Evolutionary conservation across 139 green algal genomes (phyloP).

Genomic region (Micractinium sp.): DNA sequence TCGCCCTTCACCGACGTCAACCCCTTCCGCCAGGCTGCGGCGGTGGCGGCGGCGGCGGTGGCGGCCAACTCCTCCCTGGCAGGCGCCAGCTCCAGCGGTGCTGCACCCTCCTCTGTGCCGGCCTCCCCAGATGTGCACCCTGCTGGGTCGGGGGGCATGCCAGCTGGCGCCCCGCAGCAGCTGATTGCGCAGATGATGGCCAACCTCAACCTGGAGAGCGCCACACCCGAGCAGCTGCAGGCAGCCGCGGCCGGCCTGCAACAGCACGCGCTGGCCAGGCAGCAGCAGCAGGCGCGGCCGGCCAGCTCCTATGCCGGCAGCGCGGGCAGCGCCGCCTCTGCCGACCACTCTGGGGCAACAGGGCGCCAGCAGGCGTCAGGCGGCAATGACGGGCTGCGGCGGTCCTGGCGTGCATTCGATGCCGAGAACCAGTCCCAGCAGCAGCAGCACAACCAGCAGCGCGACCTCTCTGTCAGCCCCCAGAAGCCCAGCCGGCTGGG

Average conservation of each 20-base stretch:
- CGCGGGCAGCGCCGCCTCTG: slow-evolving; percentile 6
- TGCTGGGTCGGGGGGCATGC: neutral
- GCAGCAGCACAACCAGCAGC: neutral
- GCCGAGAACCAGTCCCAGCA: neutral
- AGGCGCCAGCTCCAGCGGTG: neutral
- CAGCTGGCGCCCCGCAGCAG: neutral
- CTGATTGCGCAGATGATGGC: slow-evolving; percentile 28
- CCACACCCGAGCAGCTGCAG: slow-evolving; percentile 1
- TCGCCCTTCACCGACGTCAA: slow-evolving; percentile 7
- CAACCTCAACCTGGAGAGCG: neutral
- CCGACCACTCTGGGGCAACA: neutral
- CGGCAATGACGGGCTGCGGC: neutral
- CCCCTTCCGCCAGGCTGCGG: slow-evolving; percentile 1
- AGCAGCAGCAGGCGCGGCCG: slow-evolving; percentile 2
- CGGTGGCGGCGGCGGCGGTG: neutral
- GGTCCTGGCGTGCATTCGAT: neutral
- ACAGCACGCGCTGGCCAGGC: slow-evolving; percentile 16
- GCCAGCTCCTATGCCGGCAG: neutral
- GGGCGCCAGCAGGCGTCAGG: neutral
- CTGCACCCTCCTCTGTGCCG: no score
- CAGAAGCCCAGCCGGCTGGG: slow-evolving; percentile 8
- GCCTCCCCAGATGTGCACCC: neutral
- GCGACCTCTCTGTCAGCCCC: neutral
- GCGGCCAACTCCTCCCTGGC: neutral
- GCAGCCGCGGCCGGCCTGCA: slow-evolving; percentile 5